Percentiles rank a stretch among this genome's conserved stretches.
These are phyloP conservation scores for Cenchrus americanus DNA, from an alignment of 176 grass and related monocot species.

Conservation along the genomic window DNA sequence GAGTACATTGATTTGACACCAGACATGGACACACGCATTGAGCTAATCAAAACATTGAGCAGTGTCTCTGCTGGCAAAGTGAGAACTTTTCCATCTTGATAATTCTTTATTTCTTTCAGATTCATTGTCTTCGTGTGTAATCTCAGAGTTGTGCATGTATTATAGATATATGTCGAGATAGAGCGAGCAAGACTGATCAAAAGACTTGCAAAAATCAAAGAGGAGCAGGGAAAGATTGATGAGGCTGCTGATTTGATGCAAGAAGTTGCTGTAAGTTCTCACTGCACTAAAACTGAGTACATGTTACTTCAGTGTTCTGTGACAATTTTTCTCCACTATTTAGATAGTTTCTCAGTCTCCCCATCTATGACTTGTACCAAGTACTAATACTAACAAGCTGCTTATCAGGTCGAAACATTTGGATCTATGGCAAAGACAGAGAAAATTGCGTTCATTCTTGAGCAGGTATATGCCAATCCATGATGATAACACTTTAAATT, in stretches of 20 bases:
- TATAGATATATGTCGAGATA: slow-evolving; percentile 97
- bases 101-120: slow-evolving; percentile 21
- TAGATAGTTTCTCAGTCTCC: not conserved
- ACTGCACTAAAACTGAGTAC: slow-evolving; percentile 15
- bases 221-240: slow-evolving; percentile 76
- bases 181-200: slow-evolving; percentile 95
- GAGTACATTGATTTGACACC: slow-evolving; percentile 91
- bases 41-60: slow-evolving; percentile 92
- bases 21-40: slow-evolving; percentile 79
- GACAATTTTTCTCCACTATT: not conserved
- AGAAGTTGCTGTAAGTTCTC: slow-evolving; percentile 95
- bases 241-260: slow-evolving; percentile 99
- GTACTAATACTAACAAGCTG: slow-evolving; percentile 26
- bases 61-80: slow-evolving; percentile 96
- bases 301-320: slow-evolving; percentile 5
- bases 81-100: slow-evolving; percentile 21
- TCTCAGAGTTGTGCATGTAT: slow-evolving; percentile 18
- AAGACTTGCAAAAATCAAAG: slow-evolving; percentile 97
- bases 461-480: slow-evolving; percentile 58
- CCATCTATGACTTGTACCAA: not conserved
- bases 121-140: not conserved
- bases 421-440: slow-evolving; percentile 98
- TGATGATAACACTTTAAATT: not conserved
- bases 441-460: slow-evolving; percentile 96
- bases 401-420: slow-evolving; percentile 90